A percentile compares a stretch with the other conserved stretches of the same genome.
Evolutionary conservation across 495 filamentous ascomycete species (phyloP).

Genomic region (Rhypophila decipiens): DNA sequence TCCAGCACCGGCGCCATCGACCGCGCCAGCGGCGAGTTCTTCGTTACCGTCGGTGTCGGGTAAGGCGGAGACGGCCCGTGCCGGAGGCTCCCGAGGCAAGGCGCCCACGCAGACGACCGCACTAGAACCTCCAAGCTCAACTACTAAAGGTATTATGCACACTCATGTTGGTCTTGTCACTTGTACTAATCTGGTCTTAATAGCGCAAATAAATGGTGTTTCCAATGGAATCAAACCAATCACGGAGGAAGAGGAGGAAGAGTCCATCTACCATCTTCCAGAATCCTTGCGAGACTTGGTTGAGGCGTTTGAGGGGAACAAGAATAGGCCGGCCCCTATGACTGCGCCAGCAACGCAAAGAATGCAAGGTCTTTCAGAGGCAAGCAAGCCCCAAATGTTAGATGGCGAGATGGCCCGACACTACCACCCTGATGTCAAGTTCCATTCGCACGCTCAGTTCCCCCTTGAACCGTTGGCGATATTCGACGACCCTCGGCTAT

Average conservation of each 20-base stretch:
- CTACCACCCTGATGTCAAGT: slow-evolving; percentile 75
- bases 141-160: slow-evolving; percentile 10
- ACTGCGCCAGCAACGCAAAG: slow-evolving; percentile 59
- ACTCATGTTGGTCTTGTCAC: neutral
- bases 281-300: slow-evolving; percentile 82
- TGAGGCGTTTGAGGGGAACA: slow-evolving; percentile 81
- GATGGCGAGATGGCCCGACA: slow-evolving; percentile 78
- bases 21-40: slow-evolving; percentile 12
- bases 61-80: slow-evolving; percentile 12
- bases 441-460: slow-evolving; percentile 76
- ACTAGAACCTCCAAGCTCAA: slow-evolving; percentile 7
- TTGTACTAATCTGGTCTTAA: slow-evolving; percentile 21
- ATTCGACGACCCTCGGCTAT: slow-evolving; percentile 84
- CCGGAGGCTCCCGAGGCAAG: slow-evolving; percentile 35
- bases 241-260: slow-evolving; percentile 48
- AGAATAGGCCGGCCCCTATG: slow-evolving; percentile 52
- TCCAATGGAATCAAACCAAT: slow-evolving; percentile 43
- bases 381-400: slow-evolving; percentile 60
- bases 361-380: slow-evolving; percentile 65
- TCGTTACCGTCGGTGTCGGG: slow-evolving; percentile 7
- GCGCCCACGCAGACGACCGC: slow-evolving; percentile 22
- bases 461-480: slow-evolving; percentile 86
- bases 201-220: slow-evolving; percentile 49
- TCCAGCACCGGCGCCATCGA: slow-evolving; percentile 11
- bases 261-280: slow-evolving; percentile 94